phyloP scores from a whole-genome alignment of 805 yeast genomes.

The Metschnikowia santaceciliae region DNA sequence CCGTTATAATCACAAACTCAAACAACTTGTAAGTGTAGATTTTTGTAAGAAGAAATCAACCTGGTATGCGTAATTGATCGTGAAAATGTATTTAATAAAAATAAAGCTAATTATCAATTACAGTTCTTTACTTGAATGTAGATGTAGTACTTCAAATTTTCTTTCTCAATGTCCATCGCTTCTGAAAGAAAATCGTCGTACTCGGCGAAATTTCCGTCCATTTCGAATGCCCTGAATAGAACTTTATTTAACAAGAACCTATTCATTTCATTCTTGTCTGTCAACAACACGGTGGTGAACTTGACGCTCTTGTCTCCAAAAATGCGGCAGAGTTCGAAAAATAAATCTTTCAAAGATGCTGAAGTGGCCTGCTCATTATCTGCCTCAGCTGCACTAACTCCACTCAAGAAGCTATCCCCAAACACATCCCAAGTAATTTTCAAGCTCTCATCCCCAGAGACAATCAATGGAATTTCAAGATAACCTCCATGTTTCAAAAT shows the following conservation, averaged over 20 bases:
- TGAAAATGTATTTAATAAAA: too few relatives aligned
- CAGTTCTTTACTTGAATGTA: conserved; percentile 25
- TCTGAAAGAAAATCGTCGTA: conserved; percentile 20
- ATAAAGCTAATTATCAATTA: background rate
- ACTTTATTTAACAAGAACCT: conserved; percentile 25
- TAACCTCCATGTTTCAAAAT: conserved; percentile 34
- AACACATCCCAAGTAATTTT: conserved; percentile 2
- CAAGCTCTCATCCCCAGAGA: conserved; percentile 7
- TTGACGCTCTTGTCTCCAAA: conserved; percentile 36
- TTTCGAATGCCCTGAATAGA: conserved; percentile 27
- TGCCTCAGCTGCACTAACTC: background rate
- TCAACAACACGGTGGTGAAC: conserved; percentile 27
- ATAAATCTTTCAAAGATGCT: conserved; percentile 8
- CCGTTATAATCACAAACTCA: too few relatives aligned
- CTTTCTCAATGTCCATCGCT: conserved; percentile 12
- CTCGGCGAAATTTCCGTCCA: conserved; percentile 28
- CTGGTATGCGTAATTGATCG: too few relatives aligned
- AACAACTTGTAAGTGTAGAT: too few relatives aligned
- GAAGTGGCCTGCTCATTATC: background rate
- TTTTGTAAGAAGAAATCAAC: too few relatives aligned
- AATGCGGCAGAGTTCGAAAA: conserved; percentile 21
- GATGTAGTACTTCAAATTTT: conserved; percentile 21
- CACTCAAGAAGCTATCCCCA: background rate
- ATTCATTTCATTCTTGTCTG: conserved; percentile 28
- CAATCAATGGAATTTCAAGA: conserved; percentile 28